A percentile compares a stretch with the other conserved stretches of the same genome.
Conservation (phyloP, 2,329 filamentous ascomycete genomes). For the Sordariomycetes sp. region DNA sequence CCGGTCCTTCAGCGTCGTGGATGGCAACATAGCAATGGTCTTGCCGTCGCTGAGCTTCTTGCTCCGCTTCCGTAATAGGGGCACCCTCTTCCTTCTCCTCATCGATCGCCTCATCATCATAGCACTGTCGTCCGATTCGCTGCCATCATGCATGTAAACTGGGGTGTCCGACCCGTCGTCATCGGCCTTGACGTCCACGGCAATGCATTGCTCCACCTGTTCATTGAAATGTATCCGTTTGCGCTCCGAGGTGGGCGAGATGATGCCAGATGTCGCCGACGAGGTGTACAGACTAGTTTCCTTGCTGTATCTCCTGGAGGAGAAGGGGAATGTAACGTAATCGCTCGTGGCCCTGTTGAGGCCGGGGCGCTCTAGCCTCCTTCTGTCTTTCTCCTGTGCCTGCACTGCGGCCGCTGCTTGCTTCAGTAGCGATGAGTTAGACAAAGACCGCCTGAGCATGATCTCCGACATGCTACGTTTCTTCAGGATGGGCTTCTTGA, state of each 20-base stretch:
- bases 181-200: constrained; percentile 75
- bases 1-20: constrained; percentile 77
- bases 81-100: constrained; percentile 44
- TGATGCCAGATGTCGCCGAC: constrained; percentile 57
- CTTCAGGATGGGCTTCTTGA: constrained; percentile 89
- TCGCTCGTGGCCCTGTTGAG: constrained; percentile 59
- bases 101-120: constrained; percentile 70
- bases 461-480: constrained; percentile 94
- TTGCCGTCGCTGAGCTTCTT: constrained; percentile 54
- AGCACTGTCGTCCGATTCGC: constrained; percentile 64
- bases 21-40: constrained; percentile 79
- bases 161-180: constrained; percentile 62
- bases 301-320: constrained; percentile 48
- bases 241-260: constrained; percentile 53
- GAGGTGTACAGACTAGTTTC: constrained; percentile 45
- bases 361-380: constrained; percentile 37
- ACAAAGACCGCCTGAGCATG: constrained; percentile 83
- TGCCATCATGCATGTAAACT: constrained; percentile 39
- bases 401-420: constrained; percentile 80
- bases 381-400: constrained; percentile 58
- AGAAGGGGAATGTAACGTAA: constrained; percentile 54
- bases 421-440: constrained; percentile 78
- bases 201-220: constrained; percentile 91
- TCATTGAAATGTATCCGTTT: constrained; percentile 96
- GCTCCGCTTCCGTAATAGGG: constrained; percentile 34